Conservation (phyloP, 1,284 basidiomycete genomes). For the Cystobasidium pallidum region DNA sequence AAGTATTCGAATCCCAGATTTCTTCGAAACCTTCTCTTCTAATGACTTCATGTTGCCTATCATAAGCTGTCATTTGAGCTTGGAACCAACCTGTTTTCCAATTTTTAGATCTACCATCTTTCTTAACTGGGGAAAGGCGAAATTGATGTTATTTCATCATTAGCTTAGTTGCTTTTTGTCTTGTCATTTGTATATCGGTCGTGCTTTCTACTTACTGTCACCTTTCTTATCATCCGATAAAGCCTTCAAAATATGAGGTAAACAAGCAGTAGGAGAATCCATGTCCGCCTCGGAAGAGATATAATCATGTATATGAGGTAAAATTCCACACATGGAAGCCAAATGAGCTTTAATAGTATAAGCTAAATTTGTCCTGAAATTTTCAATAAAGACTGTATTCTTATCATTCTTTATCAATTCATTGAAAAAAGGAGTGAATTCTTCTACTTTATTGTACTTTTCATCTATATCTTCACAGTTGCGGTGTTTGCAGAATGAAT, state of each 20-base stretch:
- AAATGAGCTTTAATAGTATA: slow-evolving; percentile 39
- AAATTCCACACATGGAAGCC: slow-evolving; percentile 24
- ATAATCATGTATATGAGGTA: slow-evolving; percentile 26
- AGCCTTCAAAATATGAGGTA: slow-evolving; percentile 22
- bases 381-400: slow-evolving; percentile 24
- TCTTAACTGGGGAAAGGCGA: no score
- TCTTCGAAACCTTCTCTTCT: slow-evolving; percentile 1
- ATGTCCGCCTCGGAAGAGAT: slow-evolving; percentile 24
- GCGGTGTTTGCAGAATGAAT: slow-evolving; percentile 38
- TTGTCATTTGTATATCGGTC: no score
- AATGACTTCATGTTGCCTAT: slow-evolving; percentile 15
- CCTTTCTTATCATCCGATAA: not conserved
- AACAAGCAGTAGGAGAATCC: slow-evolving; percentile 20
- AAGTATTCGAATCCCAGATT: slow-evolving; percentile 13
- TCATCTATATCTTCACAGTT: slow-evolving; percentile 36
- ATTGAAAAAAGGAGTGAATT: slow-evolving; percentile 41
- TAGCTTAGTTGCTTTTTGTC: no score
- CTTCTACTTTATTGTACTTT: slow-evolving; percentile 36
- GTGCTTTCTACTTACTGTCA: no score
- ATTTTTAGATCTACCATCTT: not conserved
- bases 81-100: slow-evolving; percentile 31
- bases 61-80: slow-evolving; percentile 31
- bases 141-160: no score
- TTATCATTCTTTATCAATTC: slow-evolving; percentile 32
- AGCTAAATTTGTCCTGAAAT: slow-evolving; percentile 30